These are phyloP conservation scores for Bruguiera gymnorhiza DNA, from an alignment of 345 rosid species.

Conservation along the genomic window DNA sequence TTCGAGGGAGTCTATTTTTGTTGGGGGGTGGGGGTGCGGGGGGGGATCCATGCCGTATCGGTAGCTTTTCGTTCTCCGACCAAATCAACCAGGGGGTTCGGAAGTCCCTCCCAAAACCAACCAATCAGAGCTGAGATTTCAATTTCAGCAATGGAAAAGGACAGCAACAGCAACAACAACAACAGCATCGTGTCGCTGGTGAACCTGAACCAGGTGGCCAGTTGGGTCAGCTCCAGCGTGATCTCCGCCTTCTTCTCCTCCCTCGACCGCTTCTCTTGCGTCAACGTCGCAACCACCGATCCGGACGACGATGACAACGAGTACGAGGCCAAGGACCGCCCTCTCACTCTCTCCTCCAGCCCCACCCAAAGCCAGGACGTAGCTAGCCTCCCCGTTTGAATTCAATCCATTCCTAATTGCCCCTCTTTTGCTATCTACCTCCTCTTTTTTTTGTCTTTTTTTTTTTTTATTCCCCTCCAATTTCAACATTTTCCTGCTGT, in stretches of 20 bases:
- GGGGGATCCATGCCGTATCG: too few relatives aligned
- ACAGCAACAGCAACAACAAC: background rate
- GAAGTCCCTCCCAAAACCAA: too few relatives aligned
- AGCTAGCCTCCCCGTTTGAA: constrained; percentile 26
- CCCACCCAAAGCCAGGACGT: constrained; percentile 30
- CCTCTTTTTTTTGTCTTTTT: background rate
- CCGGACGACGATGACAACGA: constrained; percentile 58
- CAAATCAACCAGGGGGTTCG: too few relatives aligned
- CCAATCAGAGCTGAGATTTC: too few relatives aligned
- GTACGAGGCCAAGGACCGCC: constrained; percentile 50
- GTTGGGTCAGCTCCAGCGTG: constrained; percentile 70
- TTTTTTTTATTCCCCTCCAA: background rate
- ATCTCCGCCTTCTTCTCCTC: constrained; percentile 84
- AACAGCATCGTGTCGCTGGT: constrained; percentile 38
- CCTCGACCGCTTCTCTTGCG: constrained; percentile 86
- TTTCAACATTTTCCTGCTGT: background rate
- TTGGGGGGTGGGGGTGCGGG: too few relatives aligned
- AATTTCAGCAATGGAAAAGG: constrained; percentile 23
- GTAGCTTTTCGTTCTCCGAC: too few relatives aligned
- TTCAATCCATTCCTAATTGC: background rate
- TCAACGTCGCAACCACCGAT: constrained; percentile 62
- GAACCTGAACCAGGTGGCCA: constrained; percentile 52
- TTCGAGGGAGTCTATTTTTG: too few relatives aligned
- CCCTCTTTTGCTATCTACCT: background rate
- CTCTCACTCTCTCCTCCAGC: constrained; percentile 42